Percentiles rank a stretch among this genome's conserved stretches.
Evolutionary conservation across 176 grass and related monocot species (phyloP).

Genomic region (Dactylis glomerata): DNA sequence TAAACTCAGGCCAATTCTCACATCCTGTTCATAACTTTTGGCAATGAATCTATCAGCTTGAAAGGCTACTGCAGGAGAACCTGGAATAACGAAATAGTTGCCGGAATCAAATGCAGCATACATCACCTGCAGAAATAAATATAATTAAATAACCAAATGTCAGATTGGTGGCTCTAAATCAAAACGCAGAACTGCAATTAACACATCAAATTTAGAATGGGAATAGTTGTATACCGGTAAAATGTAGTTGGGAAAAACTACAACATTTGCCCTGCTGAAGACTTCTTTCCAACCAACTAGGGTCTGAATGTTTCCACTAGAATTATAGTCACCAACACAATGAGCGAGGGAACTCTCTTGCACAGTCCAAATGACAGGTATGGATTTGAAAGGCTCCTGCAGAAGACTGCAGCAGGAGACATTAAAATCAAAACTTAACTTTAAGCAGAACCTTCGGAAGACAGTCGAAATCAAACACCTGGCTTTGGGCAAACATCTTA

Average conservation of each 20-base stretch:
- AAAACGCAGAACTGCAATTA: background rate
- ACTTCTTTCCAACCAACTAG: constrained; percentile 79
- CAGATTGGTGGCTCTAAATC: constrained; percentile 19
- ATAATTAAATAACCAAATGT: constrained; percentile 22
- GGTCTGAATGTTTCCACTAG: constrained; percentile 62
- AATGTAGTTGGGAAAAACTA: constrained; percentile 85
- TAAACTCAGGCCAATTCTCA: constrained; percentile 49
- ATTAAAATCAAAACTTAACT: background rate
- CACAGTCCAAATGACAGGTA: constrained; percentile 97
- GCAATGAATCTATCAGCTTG: constrained; percentile 45
- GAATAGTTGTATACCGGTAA: constrained; percentile 66
- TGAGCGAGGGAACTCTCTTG: constrained; percentile 70
- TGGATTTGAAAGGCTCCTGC: constrained; percentile 97
- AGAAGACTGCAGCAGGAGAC: constrained; percentile 65
- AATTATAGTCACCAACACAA: constrained; percentile 54
- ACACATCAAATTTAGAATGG: constrained; percentile 3
- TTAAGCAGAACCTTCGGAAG: background rate
- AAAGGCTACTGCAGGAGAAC: constrained; percentile 63
- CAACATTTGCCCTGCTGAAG: constrained; percentile 74
- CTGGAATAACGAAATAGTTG: constrained; percentile 93
- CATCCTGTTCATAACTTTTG: constrained; percentile 28
- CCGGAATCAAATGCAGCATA: constrained; percentile 96
- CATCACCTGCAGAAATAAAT: constrained; percentile 75
- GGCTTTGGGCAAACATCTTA: constrained; percentile 21
- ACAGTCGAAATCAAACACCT: constrained; percentile 36